These are phyloP conservation scores for Peronosclerospora sorghi DNA, from an alignment of 352 stramenopile species.

Conservation along the genomic window DNA sequence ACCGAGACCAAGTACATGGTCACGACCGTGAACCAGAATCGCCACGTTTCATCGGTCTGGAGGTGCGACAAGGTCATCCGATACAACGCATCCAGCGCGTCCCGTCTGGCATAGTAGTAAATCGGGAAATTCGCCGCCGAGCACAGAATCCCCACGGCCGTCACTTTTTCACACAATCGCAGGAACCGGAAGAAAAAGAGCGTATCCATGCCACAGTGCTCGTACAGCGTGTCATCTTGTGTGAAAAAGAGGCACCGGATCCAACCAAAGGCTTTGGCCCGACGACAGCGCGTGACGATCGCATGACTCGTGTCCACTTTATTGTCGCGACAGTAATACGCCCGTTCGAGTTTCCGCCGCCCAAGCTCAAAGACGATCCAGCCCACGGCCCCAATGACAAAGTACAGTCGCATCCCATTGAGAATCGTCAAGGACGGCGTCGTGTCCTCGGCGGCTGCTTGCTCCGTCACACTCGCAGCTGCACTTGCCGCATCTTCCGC, in stretches of 20 bases:
- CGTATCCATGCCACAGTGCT: conserved; percentile 67
- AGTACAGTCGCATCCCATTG: conserved; percentile 54
- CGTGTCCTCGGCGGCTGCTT: conserved; percentile 35
- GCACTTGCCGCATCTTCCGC: conserved; percentile 9
- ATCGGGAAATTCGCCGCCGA: conserved; percentile 65
- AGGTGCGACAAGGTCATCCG: conserved; percentile 64
- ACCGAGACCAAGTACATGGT: conserved; percentile 59
- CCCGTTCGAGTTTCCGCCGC: conserved; percentile 39
- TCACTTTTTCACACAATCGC: conserved; percentile 59
- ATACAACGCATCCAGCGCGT: conserved; percentile 34
- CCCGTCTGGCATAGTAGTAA: conserved; percentile 49
- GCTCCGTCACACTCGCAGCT: conserved; percentile 20
- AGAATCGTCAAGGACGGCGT: conserved; percentile 54
- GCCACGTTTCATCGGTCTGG: conserved; percentile 33
- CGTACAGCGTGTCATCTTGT: conserved; percentile 56
- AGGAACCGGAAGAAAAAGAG: conserved; percentile 75
- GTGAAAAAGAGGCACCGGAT: conserved; percentile 41
- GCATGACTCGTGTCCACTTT: conserved; percentile 41
- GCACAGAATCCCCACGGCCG: conserved; percentile 38
- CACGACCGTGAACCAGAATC: conserved; percentile 52
- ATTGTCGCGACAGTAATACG: conserved; percentile 69
- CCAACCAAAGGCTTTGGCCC: conserved; percentile 37
- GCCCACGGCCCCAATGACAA: conserved; percentile 42
- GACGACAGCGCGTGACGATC: conserved; percentile 26
- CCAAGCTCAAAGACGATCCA: conserved; percentile 62